phyloP scores from a whole-genome alignment of 2,329 filamentous ascomycete genomes.

The Penicillium hordei region DNA sequence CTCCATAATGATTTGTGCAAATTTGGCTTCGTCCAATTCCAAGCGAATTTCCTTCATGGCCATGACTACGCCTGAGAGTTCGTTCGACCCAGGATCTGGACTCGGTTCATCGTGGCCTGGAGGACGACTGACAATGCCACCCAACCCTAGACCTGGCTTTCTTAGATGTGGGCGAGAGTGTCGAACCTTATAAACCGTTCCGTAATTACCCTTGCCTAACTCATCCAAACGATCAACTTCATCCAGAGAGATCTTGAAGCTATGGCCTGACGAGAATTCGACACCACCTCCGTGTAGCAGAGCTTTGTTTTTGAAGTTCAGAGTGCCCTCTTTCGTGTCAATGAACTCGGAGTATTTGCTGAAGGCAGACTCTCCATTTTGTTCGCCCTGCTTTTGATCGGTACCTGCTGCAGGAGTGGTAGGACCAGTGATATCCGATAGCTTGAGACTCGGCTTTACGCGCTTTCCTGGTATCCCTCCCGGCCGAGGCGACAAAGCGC shows the following conservation, averaged over 20 bases:
- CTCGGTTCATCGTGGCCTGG: constrained; percentile 19
- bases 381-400: constrained; percentile 24
- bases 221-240: constrained; percentile 93
- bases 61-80: constrained; percentile 72
- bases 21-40: constrained; percentile 94
- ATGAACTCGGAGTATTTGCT: constrained; percentile 78
- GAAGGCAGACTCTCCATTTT: constrained; percentile 49
- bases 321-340: constrained; percentile 83
- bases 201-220: constrained; percentile 96
- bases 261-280: constrained; percentile 84
- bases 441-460: constrained; percentile 48
- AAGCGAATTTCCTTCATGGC: constrained; percentile 98
- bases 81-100: constrained; percentile 23
- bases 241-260: constrained; percentile 91
- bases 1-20: constrained; percentile 96
- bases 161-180: constrained; percentile 71
- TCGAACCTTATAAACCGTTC: constrained; percentile 93
- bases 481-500: constrained; percentile 42
- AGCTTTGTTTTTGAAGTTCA: constrained; percentile 91
- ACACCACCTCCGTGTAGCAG: constrained; percentile 86
- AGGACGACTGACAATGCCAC: constrained; percentile 56
- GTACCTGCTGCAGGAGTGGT: constrained; percentile 42
- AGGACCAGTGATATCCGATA: constrained; percentile 50
- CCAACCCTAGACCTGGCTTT: constrained; percentile 59
- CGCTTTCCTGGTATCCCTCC: constrained; percentile 50